These are phyloP conservation scores for Niveomyces coronatus DNA, from an alignment of 2,329 filamentous ascomycete species.

Conservation along the genomic window DNA sequence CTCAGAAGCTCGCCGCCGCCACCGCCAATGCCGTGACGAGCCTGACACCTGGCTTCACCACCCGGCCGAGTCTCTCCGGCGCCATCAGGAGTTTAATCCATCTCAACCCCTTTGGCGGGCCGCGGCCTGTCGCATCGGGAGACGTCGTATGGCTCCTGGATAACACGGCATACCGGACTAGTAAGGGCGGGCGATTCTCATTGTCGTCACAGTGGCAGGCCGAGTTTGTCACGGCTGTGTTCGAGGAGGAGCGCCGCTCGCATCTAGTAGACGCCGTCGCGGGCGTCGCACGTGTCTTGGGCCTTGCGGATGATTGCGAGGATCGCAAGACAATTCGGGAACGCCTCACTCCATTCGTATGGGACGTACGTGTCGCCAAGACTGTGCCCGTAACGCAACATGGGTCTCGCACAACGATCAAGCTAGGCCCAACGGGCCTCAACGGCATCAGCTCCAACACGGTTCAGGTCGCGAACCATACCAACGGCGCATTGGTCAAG, in stretches of 20 bases:
- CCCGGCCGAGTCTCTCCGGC: conserved; percentile 22
- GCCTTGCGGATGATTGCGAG: conserved; percentile 50
- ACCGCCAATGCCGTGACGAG: background rate
- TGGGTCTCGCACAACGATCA: conserved; percentile 28
- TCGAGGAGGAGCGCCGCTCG: conserved; percentile 59
- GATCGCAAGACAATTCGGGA: conserved; percentile 50
- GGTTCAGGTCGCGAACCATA: conserved; percentile 37
- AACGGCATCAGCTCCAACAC: conserved; percentile 63
- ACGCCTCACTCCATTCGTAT: conserved; percentile 67
- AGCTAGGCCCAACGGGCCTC: conserved; percentile 58
- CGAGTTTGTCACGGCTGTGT: conserved; percentile 75
- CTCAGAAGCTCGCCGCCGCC: conserved; percentile 21
- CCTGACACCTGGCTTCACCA: conserved; percentile 12
- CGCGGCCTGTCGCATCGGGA: conserved; percentile 43
- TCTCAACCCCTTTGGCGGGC: conserved; percentile 47
- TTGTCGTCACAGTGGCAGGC: conserved; percentile 71
- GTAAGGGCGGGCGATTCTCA: conserved; percentile 23
- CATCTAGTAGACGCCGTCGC: conserved; percentile 58
- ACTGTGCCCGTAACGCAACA: conserved; percentile 55
- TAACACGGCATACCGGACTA: conserved; percentile 70
- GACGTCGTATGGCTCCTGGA: conserved; percentile 85
- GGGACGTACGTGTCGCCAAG: conserved; percentile 61
- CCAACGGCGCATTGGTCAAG: conserved; percentile 35
- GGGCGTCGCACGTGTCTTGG: conserved; percentile 59
- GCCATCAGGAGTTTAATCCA: conserved; percentile 40